Evolutionary conservation across 371 early-diverging fungal species (phyloP).

Genomic region (Chytridium lagenaria): DNA sequence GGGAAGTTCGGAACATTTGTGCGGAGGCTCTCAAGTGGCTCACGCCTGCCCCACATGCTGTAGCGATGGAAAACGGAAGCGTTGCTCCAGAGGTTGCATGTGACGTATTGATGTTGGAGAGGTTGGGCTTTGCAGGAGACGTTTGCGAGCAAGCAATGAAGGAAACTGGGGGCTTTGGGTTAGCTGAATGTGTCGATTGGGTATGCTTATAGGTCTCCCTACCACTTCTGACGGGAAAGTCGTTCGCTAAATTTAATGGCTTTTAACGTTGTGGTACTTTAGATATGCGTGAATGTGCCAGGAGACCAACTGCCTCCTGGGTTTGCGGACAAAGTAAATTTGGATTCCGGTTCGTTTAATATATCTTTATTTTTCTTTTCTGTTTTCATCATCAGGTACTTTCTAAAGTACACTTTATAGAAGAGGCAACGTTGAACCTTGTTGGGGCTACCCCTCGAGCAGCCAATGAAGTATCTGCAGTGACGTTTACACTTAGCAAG

Average conservation of each 20-base stretch:
- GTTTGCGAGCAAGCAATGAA: constrained; percentile 35
- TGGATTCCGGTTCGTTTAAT: constrained; percentile 15
- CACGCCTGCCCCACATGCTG: not conserved
- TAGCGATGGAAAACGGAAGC: not conserved
- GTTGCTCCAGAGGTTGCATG: constrained; percentile 19
- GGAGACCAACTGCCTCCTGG: constrained; percentile 29
- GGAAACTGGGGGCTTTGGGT: constrained; percentile 11
- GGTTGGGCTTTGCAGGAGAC: constrained; percentile 29
- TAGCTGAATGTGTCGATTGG: constrained; percentile 30
- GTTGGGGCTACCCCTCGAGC: constrained; percentile 7
- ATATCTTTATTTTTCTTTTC: too few relatives aligned
- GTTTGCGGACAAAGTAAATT: constrained; percentile 42
- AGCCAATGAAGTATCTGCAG: not conserved
- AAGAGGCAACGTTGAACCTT: not conserved
- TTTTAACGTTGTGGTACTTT: not conserved
- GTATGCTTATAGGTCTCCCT: too few relatives aligned
- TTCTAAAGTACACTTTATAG: not conserved
- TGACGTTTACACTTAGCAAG: not conserved
- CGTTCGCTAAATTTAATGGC: not conserved
- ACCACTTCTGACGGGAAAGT: too few relatives aligned
- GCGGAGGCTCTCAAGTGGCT: not conserved
- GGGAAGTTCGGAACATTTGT: not conserved
- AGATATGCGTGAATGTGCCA: constrained; percentile 40
- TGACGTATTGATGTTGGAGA: constrained; percentile 31
- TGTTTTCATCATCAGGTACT: too few relatives aligned